A percentile compares a stretch with the other conserved stretches of the same genome.
These are phyloP conservation scores for Heimioporus punctisporus DNA, from an alignment of 1,284 basidiomycete species.

Conservation along the genomic window DNA sequence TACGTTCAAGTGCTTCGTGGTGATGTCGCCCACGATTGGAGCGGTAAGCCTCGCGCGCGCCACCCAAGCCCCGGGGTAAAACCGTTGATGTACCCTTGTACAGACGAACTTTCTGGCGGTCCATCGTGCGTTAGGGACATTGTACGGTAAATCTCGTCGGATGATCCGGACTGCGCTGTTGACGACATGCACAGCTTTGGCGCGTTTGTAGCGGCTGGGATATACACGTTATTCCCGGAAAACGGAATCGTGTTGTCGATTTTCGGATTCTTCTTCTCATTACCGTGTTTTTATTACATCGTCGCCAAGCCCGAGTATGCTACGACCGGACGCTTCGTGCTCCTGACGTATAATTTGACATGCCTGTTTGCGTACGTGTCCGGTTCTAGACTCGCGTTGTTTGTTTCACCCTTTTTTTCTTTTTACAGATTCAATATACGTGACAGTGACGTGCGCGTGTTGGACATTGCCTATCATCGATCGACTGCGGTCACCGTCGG, in stretches of 20 bases:
- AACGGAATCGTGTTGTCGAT: slow-evolving; percentile 76
- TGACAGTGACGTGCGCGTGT: slow-evolving; percentile 67
- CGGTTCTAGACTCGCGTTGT: background rate
- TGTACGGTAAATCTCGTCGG: slow-evolving; percentile 50
- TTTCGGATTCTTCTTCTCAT: slow-evolving; percentile 89
- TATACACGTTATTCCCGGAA: slow-evolving; percentile 79
- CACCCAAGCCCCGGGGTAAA: too few species aligned
- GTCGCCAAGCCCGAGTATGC: slow-evolving; percentile 80
- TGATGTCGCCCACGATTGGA: slow-evolving; percentile 89
- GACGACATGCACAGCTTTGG: slow-evolving; percentile 58
- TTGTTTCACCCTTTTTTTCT: background rate
- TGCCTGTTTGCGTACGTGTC: slow-evolving; percentile 78
- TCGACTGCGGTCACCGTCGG: slow-evolving; percentile 85
- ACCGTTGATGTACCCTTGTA: too few species aligned
- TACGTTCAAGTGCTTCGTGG: slow-evolving; percentile 68
- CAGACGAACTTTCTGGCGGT: slow-evolving; percentile 84
- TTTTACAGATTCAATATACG: slow-evolving; percentile 81
- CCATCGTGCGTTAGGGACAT: slow-evolving; percentile 81
- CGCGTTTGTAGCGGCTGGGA: slow-evolving; percentile 72
- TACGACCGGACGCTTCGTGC: slow-evolving; percentile 84
- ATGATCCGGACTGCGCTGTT: slow-evolving; percentile 1
- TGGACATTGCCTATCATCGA: slow-evolving; percentile 77
- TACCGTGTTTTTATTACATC: slow-evolving; percentile 95
- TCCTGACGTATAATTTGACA: slow-evolving; percentile 91
- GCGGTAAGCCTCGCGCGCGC: too few species aligned